Evolutionary conservation across 108 stramenopile genomes (phyloP).

Genomic region (Chaetoceros tenuissimus): DNA sequence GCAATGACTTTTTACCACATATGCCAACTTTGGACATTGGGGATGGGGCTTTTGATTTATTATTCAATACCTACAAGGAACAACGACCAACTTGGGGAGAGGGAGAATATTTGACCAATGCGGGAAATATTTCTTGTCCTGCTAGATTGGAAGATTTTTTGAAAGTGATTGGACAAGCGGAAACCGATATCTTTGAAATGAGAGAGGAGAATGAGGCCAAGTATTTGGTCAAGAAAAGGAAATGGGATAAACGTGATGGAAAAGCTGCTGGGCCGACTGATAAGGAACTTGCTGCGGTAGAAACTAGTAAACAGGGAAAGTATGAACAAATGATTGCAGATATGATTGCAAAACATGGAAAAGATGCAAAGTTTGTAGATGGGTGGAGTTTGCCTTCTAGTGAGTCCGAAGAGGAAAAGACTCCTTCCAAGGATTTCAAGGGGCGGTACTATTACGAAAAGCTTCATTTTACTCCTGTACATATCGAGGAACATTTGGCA

Average conservation of each 20-base stretch:
- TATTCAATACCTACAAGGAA: conserved; percentile 90
- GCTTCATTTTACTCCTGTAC: conserved; percentile 74
- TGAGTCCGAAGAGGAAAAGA: background rate
- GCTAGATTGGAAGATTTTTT: conserved; percentile 72
- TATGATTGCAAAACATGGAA: conserved; percentile 37
- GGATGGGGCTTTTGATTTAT: conserved; percentile 91
- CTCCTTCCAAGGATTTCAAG: conserved; percentile 72
- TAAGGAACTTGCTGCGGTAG: conserved; percentile 59
- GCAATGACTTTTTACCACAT: conserved; percentile 98
- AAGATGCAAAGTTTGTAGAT: conserved; percentile 8
- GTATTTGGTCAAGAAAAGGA: conserved; percentile 66
- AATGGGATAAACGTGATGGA: conserved; percentile 81
- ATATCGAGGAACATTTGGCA: conserved; percentile 54
- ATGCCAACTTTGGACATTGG: conserved; percentile 93
- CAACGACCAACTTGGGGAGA: conserved; percentile 68
- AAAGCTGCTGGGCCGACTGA: conserved; percentile 61
- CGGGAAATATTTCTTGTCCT: conserved; percentile 73
- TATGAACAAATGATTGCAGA: conserved; percentile 56
- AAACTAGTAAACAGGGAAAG: conserved; percentile 71
- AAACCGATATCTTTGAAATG: conserved; percentile 78
- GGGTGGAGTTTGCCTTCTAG: conserved; percentile 11
- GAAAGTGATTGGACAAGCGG: conserved; percentile 74
- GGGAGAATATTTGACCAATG: conserved; percentile 86
- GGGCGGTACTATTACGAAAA: conserved; percentile 94
- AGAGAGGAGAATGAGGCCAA: conserved; percentile 68